A percentile compares a stretch with the other conserved stretches of the same genome.
Evolutionary conservation across 768 basidiomycete species (phyloP).

Genomic region (Calocera viscosa): DNA sequence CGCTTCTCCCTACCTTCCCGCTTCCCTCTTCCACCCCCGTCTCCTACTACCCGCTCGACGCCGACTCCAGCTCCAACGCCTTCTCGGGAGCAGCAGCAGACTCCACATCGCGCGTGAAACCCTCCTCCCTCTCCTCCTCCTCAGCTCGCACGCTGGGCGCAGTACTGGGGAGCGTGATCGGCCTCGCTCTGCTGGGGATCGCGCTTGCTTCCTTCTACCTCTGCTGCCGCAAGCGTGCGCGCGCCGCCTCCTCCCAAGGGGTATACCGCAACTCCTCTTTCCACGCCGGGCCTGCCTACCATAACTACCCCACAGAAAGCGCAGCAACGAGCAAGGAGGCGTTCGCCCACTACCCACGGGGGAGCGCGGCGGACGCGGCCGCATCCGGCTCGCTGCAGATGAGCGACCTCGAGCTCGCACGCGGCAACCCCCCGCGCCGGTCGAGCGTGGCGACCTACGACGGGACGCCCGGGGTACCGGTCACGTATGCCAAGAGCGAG

Average conservation of each 20-base stretch:
- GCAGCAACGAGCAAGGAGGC: slow-evolving; percentile 7
- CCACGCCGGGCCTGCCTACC: neutral
- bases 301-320: neutral
- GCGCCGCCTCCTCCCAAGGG: neutral
- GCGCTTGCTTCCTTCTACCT: neutral
- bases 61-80: neutral
- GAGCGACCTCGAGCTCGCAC: slow-evolving; percentile 1
- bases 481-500: neutral
- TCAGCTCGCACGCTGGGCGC: neutral
- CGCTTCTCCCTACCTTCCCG: neutral
- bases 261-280: slow-evolving; percentile 3
- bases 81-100: neutral
- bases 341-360: neutral
- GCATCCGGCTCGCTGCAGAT: neutral
- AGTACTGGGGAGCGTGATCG: neutral
- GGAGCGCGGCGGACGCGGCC: neutral
- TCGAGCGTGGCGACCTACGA: neutral
- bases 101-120: neutral
- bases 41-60: neutral
- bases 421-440: neutral
- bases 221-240: neutral
- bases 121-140: neutral
- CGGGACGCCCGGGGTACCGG: neutral
- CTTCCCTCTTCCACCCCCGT: neutral
- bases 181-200: neutral